Evolutionary conservation across 768 basidiomycete species (phyloP).

Genomic region (Termitomyces titanicus): DNA sequence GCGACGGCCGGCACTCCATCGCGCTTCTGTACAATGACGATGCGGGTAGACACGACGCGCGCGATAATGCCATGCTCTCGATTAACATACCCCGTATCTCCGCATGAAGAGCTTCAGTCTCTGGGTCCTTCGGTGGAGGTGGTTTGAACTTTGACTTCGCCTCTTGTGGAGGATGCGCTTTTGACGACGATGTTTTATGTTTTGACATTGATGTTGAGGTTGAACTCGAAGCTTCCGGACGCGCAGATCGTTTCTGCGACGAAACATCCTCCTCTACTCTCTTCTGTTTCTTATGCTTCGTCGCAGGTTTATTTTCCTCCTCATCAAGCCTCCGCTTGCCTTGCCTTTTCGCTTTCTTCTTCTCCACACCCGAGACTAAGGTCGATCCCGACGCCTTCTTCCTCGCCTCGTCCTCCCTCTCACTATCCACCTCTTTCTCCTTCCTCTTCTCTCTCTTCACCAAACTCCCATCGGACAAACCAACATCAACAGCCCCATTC

Average conservation of each 20-base stretch:
- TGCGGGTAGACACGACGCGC: conserved; percentile 62
- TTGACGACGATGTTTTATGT: background rate
- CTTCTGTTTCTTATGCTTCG: conserved; percentile 21
- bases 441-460: conserved; percentile 24
- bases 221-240: background rate
- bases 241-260: background rate
- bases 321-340: conserved; percentile 11
- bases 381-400: conserved; percentile 15
- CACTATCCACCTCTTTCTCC: conserved; percentile 5
- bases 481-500: conserved; percentile 9
- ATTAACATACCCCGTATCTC: conserved; percentile 67
- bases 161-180: background rate
- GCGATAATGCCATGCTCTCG: conserved; percentile 67
- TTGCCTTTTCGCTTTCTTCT: conserved; percentile 2
- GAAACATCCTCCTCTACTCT: conserved; percentile 5
- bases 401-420: conserved; percentile 11
- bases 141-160: background rate
- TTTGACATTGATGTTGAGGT: background rate
- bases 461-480: conserved; percentile 5
- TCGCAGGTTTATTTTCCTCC: conserved; percentile 10
- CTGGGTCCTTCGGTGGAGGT: background rate
- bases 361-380: background rate
- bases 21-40: conserved; percentile 50
- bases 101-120: conserved; percentile 8
- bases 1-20: conserved; percentile 49